Conservation (phyloP, 805 yeast species). For the Nakazawaea populi region DNA sequence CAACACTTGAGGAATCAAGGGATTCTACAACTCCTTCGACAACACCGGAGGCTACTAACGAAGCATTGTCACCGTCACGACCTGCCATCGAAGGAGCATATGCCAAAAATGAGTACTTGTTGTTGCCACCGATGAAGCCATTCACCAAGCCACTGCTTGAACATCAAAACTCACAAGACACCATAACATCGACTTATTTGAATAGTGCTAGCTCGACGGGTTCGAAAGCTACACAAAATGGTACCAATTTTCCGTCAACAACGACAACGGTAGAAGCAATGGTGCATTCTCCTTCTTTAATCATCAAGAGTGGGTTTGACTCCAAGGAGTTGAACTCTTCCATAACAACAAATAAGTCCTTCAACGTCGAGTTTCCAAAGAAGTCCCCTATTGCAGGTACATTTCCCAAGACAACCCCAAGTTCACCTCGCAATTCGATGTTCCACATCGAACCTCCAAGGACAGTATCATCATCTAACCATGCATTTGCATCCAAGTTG, state of each 20-base stretch:
- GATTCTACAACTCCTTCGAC: not conserved
- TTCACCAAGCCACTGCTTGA: conserved; percentile 5
- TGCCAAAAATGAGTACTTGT: conserved; percentile 3
- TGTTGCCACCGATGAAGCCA: conserved; percentile 8
- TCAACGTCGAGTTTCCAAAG: not conserved
- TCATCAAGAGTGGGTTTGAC: not conserved
- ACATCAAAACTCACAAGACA: conserved; percentile 2
- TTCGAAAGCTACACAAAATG: not conserved
- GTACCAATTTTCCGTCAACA: not conserved
- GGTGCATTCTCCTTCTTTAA: conserved; percentile 8
- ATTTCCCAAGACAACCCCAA: conserved; percentile 4
- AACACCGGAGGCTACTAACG: too few species aligned
- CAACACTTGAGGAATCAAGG: not conserved
- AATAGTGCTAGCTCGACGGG: not conserved
- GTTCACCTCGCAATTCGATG: conserved; percentile 2
- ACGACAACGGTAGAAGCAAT: not conserved
- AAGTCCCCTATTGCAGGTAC: not conserved
- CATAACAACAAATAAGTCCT: not conserved
- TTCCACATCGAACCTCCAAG: conserved; percentile 3
- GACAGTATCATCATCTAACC: conserved; percentile 3
- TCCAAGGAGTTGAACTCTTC: not conserved
- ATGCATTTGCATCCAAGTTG: conserved; percentile 6
- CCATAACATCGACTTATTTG: not conserved
- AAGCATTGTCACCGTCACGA: not conserved
- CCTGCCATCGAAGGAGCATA: not conserved